These are phyloP conservation scores for Collybia sp. DNA, from an alignment of 768 basidiomycete genomes.

Conservation along the genomic window DNA sequence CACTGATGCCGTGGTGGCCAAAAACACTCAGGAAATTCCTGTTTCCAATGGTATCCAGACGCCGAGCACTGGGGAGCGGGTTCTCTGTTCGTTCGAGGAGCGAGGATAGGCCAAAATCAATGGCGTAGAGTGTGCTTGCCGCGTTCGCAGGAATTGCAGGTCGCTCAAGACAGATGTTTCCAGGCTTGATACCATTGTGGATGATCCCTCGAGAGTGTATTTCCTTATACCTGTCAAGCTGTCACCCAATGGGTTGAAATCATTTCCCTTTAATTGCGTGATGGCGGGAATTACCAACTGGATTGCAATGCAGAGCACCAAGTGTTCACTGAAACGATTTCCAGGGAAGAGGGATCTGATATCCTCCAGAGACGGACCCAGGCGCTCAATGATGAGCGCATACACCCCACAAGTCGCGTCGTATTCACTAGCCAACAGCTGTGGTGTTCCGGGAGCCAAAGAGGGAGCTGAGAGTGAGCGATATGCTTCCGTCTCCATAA, in stretches of 20 bases:
- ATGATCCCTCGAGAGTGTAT: constrained; percentile 20
- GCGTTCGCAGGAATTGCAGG: neutral
- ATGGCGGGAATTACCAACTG: constrained; percentile 15
- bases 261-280: neutral
- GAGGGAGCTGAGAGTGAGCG: constrained; percentile 3
- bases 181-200: constrained; percentile 28
- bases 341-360: constrained; percentile 10
- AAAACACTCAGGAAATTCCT: constrained; percentile 23
- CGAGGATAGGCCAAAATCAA: constrained; percentile 24
- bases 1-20: constrained; percentile 27
- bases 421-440: constrained; percentile 6
- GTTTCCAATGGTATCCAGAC: constrained; percentile 20
- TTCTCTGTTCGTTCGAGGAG: constrained; percentile 5
- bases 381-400: constrained; percentile 19
- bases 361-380: constrained; percentile 23
- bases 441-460: constrained; percentile 12
- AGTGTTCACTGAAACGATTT: constrained; percentile 11
- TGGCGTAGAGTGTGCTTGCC: constrained; percentile 10
- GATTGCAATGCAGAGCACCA: constrained; percentile 22
- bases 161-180: constrained; percentile 22
- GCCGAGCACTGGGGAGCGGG: constrained; percentile 12
- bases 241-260: neutral
- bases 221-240: constrained; percentile 21
- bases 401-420: constrained; percentile 15
- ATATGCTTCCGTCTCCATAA: constrained; percentile 19